Conservation (phyloP, 2,329 filamentous ascomycete genomes). For the Incumbomyces delicatus region DNA sequence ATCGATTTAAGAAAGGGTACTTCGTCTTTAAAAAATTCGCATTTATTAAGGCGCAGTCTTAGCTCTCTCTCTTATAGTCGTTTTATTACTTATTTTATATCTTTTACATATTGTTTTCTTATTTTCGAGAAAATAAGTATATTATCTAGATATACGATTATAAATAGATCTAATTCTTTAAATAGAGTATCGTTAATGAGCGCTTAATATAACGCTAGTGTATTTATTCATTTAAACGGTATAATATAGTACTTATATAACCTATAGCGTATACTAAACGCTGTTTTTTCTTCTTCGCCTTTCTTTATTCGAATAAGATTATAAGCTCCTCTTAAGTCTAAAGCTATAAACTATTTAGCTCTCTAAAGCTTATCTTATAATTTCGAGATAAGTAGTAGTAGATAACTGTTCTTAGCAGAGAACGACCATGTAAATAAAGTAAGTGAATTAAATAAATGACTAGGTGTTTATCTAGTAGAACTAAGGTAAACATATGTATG, state of each 20-base stretch:
- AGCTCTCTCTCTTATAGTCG: constrained; percentile 12
- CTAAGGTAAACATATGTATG: too few species aligned
- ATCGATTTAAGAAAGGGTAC: constrained; percentile 25
- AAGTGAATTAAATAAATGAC: too few species aligned
- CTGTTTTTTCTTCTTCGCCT: constrained; percentile 10
- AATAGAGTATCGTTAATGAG: constrained; percentile 10
- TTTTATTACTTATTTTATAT: constrained; percentile 14
- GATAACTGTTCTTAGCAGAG: too few species aligned
- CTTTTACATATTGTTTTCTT: constrained; percentile 21
- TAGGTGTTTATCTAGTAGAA: too few species aligned
- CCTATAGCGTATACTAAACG: constrained; percentile 11
- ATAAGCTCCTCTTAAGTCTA: constrained; percentile 4
- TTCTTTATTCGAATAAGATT: constrained; percentile 3
- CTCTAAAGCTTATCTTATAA: background rate
- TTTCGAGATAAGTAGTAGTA: too few species aligned
- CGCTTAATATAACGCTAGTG: constrained; percentile 6
- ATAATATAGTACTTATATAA: constrained; percentile 16
- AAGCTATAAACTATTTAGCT: background rate
- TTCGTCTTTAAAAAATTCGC: constrained; percentile 22
- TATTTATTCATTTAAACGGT: constrained; percentile 10
- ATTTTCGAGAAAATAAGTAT: constrained; percentile 1
- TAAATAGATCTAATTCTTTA: constrained; percentile 9
- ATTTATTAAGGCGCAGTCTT: constrained; percentile 23
- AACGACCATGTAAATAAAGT: too few species aligned
- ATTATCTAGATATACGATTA: constrained; percentile 17